phyloP scores from a whole-genome alignment of 805 yeast species.

The Hanseniaspora lachancei region DNA sequence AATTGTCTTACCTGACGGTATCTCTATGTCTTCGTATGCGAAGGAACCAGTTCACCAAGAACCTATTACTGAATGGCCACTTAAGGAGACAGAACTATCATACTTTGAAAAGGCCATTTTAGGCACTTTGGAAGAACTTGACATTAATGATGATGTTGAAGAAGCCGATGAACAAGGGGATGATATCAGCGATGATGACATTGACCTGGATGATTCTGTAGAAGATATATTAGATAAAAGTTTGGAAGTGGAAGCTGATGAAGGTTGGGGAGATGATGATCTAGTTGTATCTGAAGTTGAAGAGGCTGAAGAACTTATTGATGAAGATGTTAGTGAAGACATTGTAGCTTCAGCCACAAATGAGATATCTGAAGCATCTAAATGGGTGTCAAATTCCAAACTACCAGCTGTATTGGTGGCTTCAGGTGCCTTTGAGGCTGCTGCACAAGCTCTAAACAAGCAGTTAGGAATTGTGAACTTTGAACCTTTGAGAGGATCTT shows the following conservation, averaged over 20 bases:
- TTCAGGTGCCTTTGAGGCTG: conserved; percentile 91
- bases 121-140: conserved; percentile 60
- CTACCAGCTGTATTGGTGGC: conserved; percentile 89
- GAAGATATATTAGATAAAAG: conserved; percentile 79
- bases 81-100: conserved; percentile 55
- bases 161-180: conserved; percentile 28
- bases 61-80: conserved; percentile 60
- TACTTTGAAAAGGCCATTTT: conserved; percentile 74
- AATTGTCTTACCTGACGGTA: conserved; percentile 46
- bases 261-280: conserved; percentile 37
- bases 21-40: conserved; percentile 31
- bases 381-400: conserved; percentile 80
- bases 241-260: conserved; percentile 45
- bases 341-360: conserved; percentile 24
- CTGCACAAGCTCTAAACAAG: conserved; percentile 80
- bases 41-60: conserved; percentile 40
- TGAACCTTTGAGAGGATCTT: conserved; percentile 73
- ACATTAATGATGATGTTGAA: conserved; percentile 31
- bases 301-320: conserved; percentile 48
- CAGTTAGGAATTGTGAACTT: conserved; percentile 80
- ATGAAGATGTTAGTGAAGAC: conserved; percentile 40
- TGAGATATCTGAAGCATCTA: conserved; percentile 45
- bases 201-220: conserved; percentile 51
- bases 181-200: conserved; percentile 26
- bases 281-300: conserved; percentile 30